These are phyloP conservation scores for Pyrus betulifolia DNA, from an alignment of 306 rosid genomes.

Conservation along the genomic window DNA sequence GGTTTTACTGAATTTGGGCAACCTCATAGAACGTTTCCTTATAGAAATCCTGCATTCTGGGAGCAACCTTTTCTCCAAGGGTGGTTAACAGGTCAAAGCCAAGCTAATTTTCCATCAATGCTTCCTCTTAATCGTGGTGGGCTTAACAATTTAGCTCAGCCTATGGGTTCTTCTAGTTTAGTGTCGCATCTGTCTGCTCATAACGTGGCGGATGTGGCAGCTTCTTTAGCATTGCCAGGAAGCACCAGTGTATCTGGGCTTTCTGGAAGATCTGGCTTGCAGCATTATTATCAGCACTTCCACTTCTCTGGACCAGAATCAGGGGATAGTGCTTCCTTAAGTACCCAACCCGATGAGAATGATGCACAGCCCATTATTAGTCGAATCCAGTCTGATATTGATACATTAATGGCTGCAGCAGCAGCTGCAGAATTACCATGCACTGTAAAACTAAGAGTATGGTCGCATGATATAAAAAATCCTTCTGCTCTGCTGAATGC, in stretches of 20 bases:
- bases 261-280: constrained; percentile 56
- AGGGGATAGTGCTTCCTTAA: constrained; percentile 28
- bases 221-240: constrained; percentile 46
- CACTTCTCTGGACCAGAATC: constrained; percentile 48
- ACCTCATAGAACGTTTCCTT: constrained; percentile 29
- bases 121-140: constrained; percentile 28
- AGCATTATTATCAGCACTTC: constrained; percentile 36
- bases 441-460: constrained; percentile 86
- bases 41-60: constrained; percentile 58
- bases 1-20: constrained; percentile 34
- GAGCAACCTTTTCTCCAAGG: constrained; percentile 87
- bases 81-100: constrained; percentile 83
- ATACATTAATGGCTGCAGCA: constrained; percentile 69
- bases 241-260: constrained; percentile 46
- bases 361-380: constrained; percentile 56
- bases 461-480: constrained; percentile 70
- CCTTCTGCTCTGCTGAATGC: constrained; percentile 59
- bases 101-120: constrained; percentile 44
- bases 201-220: constrained; percentile 25
- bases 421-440: constrained; percentile 91
- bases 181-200: constrained; percentile 12
- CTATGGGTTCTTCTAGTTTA: constrained; percentile 13
- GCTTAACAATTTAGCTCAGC: constrained; percentile 21
- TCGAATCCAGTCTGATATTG: constrained; percentile 72
- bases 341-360: constrained; percentile 36